These are phyloP conservation scores for Breynia disticha DNA, from an alignment of 441 rosid species.

Conservation along the genomic window DNA sequence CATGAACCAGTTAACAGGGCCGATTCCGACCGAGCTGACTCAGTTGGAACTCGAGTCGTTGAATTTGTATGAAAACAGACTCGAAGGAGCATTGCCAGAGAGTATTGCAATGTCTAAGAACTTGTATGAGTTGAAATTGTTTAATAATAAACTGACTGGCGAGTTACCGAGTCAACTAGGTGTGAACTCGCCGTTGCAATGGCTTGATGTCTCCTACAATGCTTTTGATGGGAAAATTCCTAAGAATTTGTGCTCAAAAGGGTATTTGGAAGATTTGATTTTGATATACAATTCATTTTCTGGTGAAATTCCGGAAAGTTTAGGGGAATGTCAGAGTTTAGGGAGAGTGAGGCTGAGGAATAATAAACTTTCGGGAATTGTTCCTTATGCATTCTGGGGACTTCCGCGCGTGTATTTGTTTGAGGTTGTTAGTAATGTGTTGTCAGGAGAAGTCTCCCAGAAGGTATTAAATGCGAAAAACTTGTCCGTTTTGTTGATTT, in stretches of 20 bases:
- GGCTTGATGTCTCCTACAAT: constrained; percentile 62
- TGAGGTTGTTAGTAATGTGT: constrained; percentile 48
- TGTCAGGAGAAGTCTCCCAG: constrained; percentile 57
- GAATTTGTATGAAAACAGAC: constrained; percentile 60
- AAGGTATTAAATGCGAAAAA: constrained; percentile 49
- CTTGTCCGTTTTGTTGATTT: constrained; percentile 52
- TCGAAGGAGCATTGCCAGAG: constrained; percentile 55
- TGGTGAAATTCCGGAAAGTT: constrained; percentile 51
- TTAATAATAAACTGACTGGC: constrained; percentile 55
- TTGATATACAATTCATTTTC: constrained; percentile 64
- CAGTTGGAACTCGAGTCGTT: constrained; percentile 58
- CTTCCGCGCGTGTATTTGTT: constrained; percentile 63
- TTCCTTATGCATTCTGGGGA: constrained; percentile 83
- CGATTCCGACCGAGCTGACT: constrained; percentile 59
- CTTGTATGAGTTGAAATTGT: constrained; percentile 65
- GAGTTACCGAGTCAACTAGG: constrained; percentile 62
- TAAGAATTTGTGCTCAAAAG: constrained; percentile 50
- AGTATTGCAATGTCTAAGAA: constrained; percentile 58
- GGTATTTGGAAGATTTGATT: constrained; percentile 56
- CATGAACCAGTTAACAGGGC: constrained; percentile 60
- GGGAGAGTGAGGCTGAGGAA: constrained; percentile 53
- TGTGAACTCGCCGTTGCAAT: constrained; percentile 46
- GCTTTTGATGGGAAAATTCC: constrained; percentile 62
- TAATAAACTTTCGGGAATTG: constrained; percentile 56
- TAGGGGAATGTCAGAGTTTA: constrained; percentile 56